phyloP scores from a whole-genome alignment of 23 red algal species.

The Agarophyton chilense region DNA sequence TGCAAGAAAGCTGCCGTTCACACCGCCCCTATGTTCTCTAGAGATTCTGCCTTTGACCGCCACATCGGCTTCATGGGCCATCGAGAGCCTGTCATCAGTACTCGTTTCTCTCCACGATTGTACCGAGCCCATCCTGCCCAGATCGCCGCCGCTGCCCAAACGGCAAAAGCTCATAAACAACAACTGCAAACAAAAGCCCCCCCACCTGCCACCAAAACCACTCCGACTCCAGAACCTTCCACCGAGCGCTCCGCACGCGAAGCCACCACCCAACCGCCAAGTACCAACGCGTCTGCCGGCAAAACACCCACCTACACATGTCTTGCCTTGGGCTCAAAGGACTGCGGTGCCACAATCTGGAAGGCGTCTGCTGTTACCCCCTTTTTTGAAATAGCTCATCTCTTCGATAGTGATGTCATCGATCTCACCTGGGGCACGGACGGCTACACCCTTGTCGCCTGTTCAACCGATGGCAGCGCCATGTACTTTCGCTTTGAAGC shows the following conservation, averaged over 20 bases:
- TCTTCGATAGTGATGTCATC: conserved; percentile 88
- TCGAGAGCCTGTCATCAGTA: conserved; percentile 75
- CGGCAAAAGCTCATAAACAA: conserved; percentile 19
- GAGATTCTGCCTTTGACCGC: conserved; percentile 56
- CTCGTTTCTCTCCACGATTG: conserved; percentile 83
- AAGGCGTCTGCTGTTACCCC: conserved; percentile 46
- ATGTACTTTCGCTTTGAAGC: conserved; percentile 80
- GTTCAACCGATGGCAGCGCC: conserved; percentile 81
- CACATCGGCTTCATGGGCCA: conserved; percentile 89
- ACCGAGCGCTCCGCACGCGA: not conserved
- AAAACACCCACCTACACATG: conserved; percentile 61
- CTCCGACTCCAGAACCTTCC: not conserved
- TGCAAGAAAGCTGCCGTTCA: conserved; percentile 66
- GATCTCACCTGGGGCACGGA: conserved; percentile 88
- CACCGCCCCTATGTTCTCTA: conserved; percentile 83
- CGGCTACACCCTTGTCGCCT: conserved; percentile 84
- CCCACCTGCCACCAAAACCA: not conserved
- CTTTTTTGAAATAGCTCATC: conserved; percentile 74
- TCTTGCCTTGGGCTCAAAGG: conserved; percentile 86
- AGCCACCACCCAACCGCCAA: not conserved
- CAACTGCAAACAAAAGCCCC: not conserved
- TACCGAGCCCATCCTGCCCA: conserved; percentile 41
- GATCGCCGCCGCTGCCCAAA: conserved; percentile 25
- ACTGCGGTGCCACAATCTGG: conserved; percentile 86
- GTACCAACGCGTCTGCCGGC: not conserved